phyloP scores from a whole-genome alignment of 768 basidiomycete species.

The Kwoniella europaea region DNA sequence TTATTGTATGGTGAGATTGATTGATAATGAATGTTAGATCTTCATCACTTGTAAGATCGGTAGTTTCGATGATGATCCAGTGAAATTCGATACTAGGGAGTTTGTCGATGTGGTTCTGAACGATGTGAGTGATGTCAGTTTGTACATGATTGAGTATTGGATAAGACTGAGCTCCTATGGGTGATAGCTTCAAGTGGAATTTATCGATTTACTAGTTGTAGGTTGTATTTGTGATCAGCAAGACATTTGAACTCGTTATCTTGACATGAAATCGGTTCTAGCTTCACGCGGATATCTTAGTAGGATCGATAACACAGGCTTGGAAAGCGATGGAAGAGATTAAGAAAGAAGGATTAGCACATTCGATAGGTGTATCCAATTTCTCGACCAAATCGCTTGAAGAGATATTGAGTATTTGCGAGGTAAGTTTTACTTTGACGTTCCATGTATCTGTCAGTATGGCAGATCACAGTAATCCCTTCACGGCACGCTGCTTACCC shows the following conservation, averaged over 20 bases:
- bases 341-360: slow-evolving; percentile 25
- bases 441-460: not conserved
- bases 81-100: slow-evolving; percentile 28
- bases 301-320: slow-evolving; percentile 17
- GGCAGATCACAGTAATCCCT: too few species aligned
- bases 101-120: slow-evolving; percentile 23
- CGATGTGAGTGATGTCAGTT: slow-evolving; percentile 27
- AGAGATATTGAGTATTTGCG: slow-evolving; percentile 24
- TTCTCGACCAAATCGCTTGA: slow-evolving; percentile 22
- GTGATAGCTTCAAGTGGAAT: slow-evolving; percentile 22
- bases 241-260: too few species aligned
- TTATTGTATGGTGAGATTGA: not conserved
- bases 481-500: too few species aligned
- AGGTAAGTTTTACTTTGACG: slow-evolving; percentile 17
- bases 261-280: not conserved
- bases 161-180: too few species aligned
- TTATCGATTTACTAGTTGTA: slow-evolving; percentile 33
- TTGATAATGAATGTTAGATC: slow-evolving; percentile 3
- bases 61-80: slow-evolving; percentile 19
- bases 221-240: not conserved
- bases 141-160: too few species aligned
- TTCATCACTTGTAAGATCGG: slow-evolving; percentile 42
- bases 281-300: slow-evolving; percentile 36
- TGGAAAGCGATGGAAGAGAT: slow-evolving; percentile 35
- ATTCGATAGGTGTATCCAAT: slow-evolving; percentile 38